Evolutionary conservation across 2,329 filamentous ascomycete genomes (phyloP), one percentile per base, ranked within the genome.

Genomic region (Fusarium concolor): DNA sequence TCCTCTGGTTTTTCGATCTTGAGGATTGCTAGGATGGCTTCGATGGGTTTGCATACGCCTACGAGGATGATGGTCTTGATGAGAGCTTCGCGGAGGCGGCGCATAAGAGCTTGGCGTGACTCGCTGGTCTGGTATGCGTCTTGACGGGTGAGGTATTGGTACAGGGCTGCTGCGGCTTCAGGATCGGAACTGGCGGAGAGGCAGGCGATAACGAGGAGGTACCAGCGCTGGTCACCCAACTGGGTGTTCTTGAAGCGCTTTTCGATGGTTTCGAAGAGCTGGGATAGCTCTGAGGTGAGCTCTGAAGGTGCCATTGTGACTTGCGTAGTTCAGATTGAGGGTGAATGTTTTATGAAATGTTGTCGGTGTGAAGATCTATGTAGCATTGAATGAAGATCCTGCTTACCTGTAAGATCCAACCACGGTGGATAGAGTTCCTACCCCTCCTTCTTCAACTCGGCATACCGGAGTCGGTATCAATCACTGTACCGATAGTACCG

Each of bases 1-100:
- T 90, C 88, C 72, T 89, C 87, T 1, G 74, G 68, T 7, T 67
- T 66, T 67, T 88, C 86, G 11, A 85, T 73, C 17, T 80, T 78
- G 57, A 77, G 79, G 53, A 89, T 88, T n/a, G 83, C 79, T 10
- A 89, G 79, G 42, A 89, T 84, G 2, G 86, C 84, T 69, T 89
- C 87, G 6, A 90, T 76, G 10, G 87, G 87, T 71, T 89, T 90
- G 75, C 86, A 88, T 1, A 90, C 86, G 1, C 89, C 89, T 17
- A 89, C 81, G 3, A 90, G 79, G 14, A 80, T 79, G 12, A 87
- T 80, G n/a, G 82, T 77, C 76, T 90, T 90, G 59, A 91, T 75
- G 14, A 90, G 78, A 0, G 82, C 83, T 75, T 90, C 89, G 42
- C 88, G 82, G 3, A 88, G 70, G 4, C 85, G 78, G 3, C 83